Conservation (phyloP, 2,329 filamentous ascomycete genomes). For the Magnaporthales sp. region DNA sequence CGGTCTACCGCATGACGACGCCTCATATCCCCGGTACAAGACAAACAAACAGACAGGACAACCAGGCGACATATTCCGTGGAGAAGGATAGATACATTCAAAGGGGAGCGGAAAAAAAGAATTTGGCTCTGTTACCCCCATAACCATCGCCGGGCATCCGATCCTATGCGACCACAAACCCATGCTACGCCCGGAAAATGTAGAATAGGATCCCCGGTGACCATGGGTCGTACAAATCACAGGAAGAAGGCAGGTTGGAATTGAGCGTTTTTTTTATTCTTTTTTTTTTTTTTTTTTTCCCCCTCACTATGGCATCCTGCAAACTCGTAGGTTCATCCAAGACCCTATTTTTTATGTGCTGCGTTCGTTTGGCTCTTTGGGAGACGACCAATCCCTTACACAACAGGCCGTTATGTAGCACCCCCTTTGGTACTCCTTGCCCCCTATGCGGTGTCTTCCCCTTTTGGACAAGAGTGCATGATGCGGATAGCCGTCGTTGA, state of each 20-base stretch:
- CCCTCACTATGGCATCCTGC: not conserved
- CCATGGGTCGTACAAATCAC: not conserved
- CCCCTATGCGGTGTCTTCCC: not conserved
- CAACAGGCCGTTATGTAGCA: not conserved
- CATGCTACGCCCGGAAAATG: too few species aligned
- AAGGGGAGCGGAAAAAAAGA: too few species aligned
- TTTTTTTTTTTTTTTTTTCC: not conserved
- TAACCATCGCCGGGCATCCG: too few species aligned
- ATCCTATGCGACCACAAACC: too few species aligned
- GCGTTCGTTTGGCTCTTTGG: not conserved
- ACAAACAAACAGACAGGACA: too few species aligned
- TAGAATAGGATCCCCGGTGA: too few species aligned
- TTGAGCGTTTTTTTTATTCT: not conserved
- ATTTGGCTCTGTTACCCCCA: too few species aligned
- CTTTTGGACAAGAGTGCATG: not conserved
- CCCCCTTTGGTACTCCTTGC: not conserved
- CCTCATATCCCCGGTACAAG: too few species aligned
- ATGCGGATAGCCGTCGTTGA: not conserved
- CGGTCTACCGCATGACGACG: not conserved
- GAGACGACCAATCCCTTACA: not conserved
- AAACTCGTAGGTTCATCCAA: not conserved
- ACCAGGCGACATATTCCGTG: too few species aligned
- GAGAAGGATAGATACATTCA: too few species aligned
- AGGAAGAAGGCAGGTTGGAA: not conserved
- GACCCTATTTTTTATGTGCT: not conserved